Evolutionary conservation across 305 asterid species (phyloP).

Genomic region (Plantago rigida): DNA sequence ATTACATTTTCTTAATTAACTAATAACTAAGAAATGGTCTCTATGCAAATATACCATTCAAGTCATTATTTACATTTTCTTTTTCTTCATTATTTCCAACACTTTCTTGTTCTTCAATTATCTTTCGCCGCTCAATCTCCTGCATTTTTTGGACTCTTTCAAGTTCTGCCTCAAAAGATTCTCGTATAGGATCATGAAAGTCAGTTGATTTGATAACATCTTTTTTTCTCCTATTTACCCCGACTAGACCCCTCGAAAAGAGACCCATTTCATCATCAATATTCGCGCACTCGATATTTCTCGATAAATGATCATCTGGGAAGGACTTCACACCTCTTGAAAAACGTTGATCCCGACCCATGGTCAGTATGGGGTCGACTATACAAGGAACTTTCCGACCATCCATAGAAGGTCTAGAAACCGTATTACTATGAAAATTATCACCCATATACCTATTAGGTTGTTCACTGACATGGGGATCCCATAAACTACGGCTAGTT

Average conservation of each 20-base stretch:
- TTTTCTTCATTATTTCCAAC: too few species aligned
- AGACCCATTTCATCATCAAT: slow-evolving; percentile 80
- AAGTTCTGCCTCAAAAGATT: slow-evolving; percentile 96
- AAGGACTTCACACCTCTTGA: slow-evolving; percentile 46
- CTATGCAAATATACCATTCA: too few species aligned
- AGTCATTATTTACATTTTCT: too few species aligned
- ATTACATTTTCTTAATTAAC: too few species aligned
- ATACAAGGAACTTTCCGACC: slow-evolving; percentile 42
- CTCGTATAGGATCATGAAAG: slow-evolving; percentile 83
- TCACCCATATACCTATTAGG: slow-evolving; percentile 48
- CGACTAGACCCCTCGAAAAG: slow-evolving; percentile 64
- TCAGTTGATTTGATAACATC: slow-evolving; percentile 62
- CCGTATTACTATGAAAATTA: slow-evolving; percentile 36
- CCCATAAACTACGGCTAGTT: slow-evolving; percentile 38
- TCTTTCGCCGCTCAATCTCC: slow-evolving; percentile 79
- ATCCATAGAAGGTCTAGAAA: slow-evolving; percentile 37
- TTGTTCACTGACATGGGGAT: slow-evolving; percentile 46
- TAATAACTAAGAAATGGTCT: too few species aligned
- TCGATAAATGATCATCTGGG: slow-evolving; percentile 49
- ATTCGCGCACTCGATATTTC: slow-evolving; percentile 41
- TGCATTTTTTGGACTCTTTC: slow-evolving; percentile 96
- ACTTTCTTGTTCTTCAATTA: slow-evolving; percentile 87
- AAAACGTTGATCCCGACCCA: slow-evolving; percentile 46
- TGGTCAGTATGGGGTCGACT: slow-evolving; percentile 38
- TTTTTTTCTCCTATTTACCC: slow-evolving; percentile 79